Evolutionary conservation across 2,329 filamentous ascomycete species (phyloP).

Genomic region (Berkeleyomyces rouxiae): DNA sequence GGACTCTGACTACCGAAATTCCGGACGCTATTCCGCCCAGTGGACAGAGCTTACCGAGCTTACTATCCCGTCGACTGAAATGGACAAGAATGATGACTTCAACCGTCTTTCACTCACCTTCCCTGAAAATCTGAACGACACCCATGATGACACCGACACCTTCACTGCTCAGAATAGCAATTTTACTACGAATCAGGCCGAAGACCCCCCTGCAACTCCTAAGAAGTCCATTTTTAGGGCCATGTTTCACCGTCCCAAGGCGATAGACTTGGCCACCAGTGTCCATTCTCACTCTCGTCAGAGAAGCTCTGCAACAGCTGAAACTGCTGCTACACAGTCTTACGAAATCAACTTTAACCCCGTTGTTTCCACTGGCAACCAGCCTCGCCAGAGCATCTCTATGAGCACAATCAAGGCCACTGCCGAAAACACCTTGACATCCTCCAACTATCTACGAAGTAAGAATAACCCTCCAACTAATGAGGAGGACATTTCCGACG

Average conservation of each 20-base stretch:
- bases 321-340: background rate
- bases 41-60: slow-evolving; percentile 13
- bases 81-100: slow-evolving; percentile 10
- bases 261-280: background rate
- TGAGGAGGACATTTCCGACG: background rate
- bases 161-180: background rate
- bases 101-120: slow-evolving; percentile 10
- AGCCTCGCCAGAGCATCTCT: background rate
- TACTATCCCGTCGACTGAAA: slow-evolving; percentile 10
- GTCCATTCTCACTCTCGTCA: slow-evolving; percentile 11
- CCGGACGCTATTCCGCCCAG: slow-evolving; percentile 10
- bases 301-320: slow-evolving; percentile 8
- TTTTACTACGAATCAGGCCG: background rate
- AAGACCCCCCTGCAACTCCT: background rate
- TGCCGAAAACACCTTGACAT: background rate
- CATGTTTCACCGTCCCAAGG: slow-evolving; percentile 12
- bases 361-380: background rate
- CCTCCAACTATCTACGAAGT: background rate
- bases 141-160: background rate
- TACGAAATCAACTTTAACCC: background rate
- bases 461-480: background rate
- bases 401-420: background rate
- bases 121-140: slow-evolving; percentile 4
- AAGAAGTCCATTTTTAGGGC: slow-evolving; percentile 9
- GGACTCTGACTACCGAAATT: slow-evolving; percentile 6